Base-by-base conservation (phyloP, 2,329 filamentous ascomycete species). In the Samsoniella hepiali region DNA sequence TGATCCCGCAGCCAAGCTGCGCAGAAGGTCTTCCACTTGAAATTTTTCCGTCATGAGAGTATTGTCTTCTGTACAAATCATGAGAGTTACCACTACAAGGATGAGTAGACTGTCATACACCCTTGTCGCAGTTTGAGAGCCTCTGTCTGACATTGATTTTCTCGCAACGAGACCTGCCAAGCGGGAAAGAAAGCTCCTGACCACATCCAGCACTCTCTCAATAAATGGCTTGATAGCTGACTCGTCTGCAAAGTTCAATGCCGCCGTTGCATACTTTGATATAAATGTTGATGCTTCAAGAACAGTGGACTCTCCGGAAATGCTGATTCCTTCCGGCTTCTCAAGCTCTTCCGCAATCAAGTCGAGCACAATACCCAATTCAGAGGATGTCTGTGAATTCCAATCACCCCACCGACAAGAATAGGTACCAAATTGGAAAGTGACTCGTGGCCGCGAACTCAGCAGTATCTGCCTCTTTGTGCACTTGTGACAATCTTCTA, bases 281-380 rank as follows among this genome's bases (percentile, higher is more conserved):
- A 85, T 68, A 54, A 85, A 86, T 7, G 75, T 71, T 9, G 73
- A 70, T 1, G 77, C 76, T 38, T 74, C 74, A 17, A 74, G 69
- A 3, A 71, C 44, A 34, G 70, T 64, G 49, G 65, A 66, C 49
- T 69, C 10, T 66, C 67, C 62, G 5, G 60, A 7, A 5, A 53
- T 36, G 31, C 56, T 62, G 6, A 57, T 45, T 11, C 58, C 54
- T 17, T 31, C 50, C 2, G 51, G 38, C 22, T 63, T 64, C 8
- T 74, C 72, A n/a, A 77, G 63, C 53, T 82, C 76, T 40, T 87
- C 84, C 11, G 75, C 71, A 38, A 88, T 74, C 71, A 81, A 85
- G 71, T 89, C 86, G 64, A 87, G 75, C n/a, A 87, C 73, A 45
- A 88, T 77, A 2, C 86, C 86, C 27, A 88, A 67, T 67, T 89